Conservation (phyloP, 805 yeast genomes). For the Priceomyces haplophilus region DNA sequence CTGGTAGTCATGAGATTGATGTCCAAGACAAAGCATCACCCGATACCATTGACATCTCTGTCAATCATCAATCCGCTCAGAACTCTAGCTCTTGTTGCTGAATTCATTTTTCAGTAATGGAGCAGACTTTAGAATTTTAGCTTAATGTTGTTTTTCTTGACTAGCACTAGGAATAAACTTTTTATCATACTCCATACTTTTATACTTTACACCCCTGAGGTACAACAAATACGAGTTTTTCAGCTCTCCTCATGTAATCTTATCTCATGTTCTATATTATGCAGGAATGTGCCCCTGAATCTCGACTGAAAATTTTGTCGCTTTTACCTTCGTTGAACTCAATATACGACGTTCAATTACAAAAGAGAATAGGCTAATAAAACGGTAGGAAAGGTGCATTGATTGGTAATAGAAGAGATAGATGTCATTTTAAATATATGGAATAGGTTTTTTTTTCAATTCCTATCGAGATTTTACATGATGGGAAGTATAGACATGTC, state of each 20-base stretch:
- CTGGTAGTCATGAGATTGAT: constrained; percentile 8
- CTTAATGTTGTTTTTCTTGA: no score
- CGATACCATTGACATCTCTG: constrained; percentile 39
- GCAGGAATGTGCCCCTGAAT: constrained; percentile 1
- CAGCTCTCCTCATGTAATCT: neutral
- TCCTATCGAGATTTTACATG: neutral
- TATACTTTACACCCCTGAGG: neutral
- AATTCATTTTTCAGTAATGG: neutral
- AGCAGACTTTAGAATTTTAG: no score
- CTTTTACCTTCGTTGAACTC: neutral
- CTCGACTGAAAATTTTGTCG: constrained; percentile 3
- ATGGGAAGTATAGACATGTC: neutral
- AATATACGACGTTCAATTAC: neutral
- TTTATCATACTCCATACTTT: neutral
- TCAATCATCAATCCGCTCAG: constrained; percentile 22
- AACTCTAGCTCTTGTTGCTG: constrained; percentile 18
- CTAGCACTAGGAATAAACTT: neutral
- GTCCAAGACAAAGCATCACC: constrained; percentile 20
- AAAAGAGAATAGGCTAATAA: neutral
- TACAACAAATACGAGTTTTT: neutral
- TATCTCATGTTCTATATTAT: constrained; percentile 1
- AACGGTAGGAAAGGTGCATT: neutral
- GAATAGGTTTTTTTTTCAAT: neutral
- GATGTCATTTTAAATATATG: neutral
- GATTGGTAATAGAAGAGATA: neutral